Base-by-base conservation (phyloP, 768 basidiomycete genomes). In the Pleurotus platypus region DNA sequence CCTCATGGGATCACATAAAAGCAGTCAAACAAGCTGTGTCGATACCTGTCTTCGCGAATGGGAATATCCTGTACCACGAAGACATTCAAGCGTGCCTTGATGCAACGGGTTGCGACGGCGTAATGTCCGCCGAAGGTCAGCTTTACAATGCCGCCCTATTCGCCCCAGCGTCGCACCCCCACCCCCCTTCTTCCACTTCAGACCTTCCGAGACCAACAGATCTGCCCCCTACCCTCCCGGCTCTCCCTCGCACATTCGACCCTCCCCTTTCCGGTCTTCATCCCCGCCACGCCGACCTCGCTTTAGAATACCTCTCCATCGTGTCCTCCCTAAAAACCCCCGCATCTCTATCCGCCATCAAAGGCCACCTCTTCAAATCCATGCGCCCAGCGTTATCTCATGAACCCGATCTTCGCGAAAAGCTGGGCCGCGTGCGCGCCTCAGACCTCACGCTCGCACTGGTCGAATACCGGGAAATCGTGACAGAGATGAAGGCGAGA, bases 31-130 rank as follows among this genome's bases (percentile, higher is more conserved):
- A 89, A 62, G 90, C 92, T 0, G 92, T 98, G 38, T 84, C 83
- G 0, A 83, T 99, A 0, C 96, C 95, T 2, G 94, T 99, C 3
- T 92, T 99, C 68, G 95, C 96, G 0, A 99, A 99, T 69, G 97
- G 97, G 26, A 98, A 98, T 69, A 84, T 98, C 58, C 84, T 98
- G 11, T 92, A 87, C 69, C 81, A 88, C 45, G 79, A 84, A n/a
- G 95, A 98, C 70, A 82, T 97, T 48, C 78, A 80, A 50, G 74
- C 76, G 9, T 98, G 94, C 69, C 73, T 99, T 30, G 79, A 81
- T 20, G 82, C 83, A 49, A 99, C 97, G 0, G 92, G 94, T 12
- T 89, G 85, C 5, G 94, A 97, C 64, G 96, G 85, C 0, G 86
- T 98, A 57, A 97, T 98, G 94, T 87, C 85, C 43, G 97, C 95